These are phyloP conservation scores for Falciphora oryzae DNA, from an alignment of 2,329 filamentous ascomycete genomes.

Conservation along the genomic window DNA sequence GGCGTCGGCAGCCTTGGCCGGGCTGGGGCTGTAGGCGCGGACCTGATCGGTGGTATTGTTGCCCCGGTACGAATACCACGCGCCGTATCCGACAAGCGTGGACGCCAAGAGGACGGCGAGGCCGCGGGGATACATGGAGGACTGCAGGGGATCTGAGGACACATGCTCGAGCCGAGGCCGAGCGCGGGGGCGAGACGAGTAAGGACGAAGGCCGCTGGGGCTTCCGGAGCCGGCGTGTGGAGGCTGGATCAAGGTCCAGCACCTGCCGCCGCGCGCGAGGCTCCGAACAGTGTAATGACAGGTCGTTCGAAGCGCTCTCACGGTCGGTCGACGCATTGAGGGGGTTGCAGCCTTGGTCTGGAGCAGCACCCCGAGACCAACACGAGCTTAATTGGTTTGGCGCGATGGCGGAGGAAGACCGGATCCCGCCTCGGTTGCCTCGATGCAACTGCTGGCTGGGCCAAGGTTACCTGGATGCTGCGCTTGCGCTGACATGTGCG, in stretches of 20 bases:
- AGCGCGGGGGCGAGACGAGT: slow-evolving; percentile 24
- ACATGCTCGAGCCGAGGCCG: slow-evolving; percentile 27
- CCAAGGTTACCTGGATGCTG: not conserved
- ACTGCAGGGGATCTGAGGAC: slow-evolving; percentile 46
- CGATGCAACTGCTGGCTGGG: not conserved
- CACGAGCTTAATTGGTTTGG: not conserved
- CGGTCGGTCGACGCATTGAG: slow-evolving; percentile 66
- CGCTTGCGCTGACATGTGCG: not conserved
- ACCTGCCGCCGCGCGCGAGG: slow-evolving; percentile 36
- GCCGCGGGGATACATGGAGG: slow-evolving; percentile 71
- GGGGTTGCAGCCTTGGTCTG: slow-evolving; percentile 25
- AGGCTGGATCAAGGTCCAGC: slow-evolving; percentile 7
- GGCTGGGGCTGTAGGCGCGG: slow-evolving; percentile 9
- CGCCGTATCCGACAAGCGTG: slow-evolving; percentile 67
- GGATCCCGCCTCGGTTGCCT: not conserved
- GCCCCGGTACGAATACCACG: slow-evolving; percentile 66
- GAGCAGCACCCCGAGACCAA: slow-evolving; percentile 1
- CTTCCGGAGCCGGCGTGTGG: slow-evolving; percentile 9
- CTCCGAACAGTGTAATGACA: slow-evolving; percentile 59
- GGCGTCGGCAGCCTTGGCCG: slow-evolving; percentile 16
- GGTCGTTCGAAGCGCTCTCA: slow-evolving; percentile 63
- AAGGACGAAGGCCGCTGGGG: slow-evolving; percentile 35
- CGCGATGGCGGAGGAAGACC: not conserved
- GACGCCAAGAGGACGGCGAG: slow-evolving; percentile 62
- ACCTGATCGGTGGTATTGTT: slow-evolving; percentile 12